Conservation (phyloP, 495 filamentous ascomycete genomes). For the Lentithecium fluviatile region DNA sequence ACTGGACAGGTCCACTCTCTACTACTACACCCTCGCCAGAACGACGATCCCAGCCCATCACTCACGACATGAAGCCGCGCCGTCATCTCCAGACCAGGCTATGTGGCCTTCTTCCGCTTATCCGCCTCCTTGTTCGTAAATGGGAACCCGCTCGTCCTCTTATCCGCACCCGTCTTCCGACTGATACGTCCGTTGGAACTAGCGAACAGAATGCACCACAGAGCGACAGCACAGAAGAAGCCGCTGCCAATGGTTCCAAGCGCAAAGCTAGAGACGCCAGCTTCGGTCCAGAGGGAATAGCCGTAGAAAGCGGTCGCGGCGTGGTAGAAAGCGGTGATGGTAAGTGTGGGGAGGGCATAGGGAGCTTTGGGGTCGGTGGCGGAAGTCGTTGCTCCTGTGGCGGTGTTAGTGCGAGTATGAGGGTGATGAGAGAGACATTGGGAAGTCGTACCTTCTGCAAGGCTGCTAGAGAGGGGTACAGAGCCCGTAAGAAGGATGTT, state of each 20-base stretch:
- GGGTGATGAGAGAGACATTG: not conserved
- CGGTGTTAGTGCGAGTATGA: conserved; percentile 12
- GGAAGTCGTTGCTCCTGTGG: conserved; percentile 33
- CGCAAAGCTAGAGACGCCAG: conserved; percentile 54
- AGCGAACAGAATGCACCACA: conserved; percentile 76
- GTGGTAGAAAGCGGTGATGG: conserved; percentile 68
- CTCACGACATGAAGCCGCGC: too few relatives aligned
- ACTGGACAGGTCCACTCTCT: too few relatives aligned
- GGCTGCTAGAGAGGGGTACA: conserved; percentile 63
- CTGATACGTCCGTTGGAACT: conserved; percentile 62
- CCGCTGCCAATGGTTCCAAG: conserved; percentile 55
- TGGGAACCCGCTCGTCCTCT: conserved; percentile 77
- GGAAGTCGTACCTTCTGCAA: conserved; percentile 41
- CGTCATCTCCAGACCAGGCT: not conserved
- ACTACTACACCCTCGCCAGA: too few relatives aligned
- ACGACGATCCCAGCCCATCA: too few relatives aligned
- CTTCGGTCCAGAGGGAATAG: conserved; percentile 62
- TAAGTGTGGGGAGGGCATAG: conserved; percentile 66
- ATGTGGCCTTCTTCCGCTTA: conserved; percentile 54
- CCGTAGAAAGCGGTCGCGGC: conserved; percentile 60
- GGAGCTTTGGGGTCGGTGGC: conserved; percentile 59
- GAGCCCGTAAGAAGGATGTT: conserved; percentile 69
- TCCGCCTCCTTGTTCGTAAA: conserved; percentile 71
- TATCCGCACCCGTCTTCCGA: conserved; percentile 72
- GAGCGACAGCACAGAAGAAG: conserved; percentile 58